phyloP scores from a whole-genome alignment of 179 eudicot species.

The Drosera spatulata region DNA sequence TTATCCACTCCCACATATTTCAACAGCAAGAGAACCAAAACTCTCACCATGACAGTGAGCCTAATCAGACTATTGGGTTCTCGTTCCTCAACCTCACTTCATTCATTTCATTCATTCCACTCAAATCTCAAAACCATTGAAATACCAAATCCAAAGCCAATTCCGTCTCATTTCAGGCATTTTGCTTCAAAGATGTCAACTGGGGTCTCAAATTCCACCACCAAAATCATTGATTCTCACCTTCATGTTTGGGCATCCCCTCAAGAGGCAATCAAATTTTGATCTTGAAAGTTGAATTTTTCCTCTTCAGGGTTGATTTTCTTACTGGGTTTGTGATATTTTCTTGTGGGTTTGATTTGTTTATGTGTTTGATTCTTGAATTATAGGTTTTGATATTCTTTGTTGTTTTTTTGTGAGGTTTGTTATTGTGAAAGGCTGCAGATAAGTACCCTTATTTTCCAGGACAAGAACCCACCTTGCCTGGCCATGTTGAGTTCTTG shows the following conservation, averaged over 20 bases:
- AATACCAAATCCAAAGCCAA: not conserved
- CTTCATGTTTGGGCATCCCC: constrained; percentile 96
- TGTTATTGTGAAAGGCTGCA: constrained; percentile 36
- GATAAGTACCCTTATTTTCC: constrained; percentile 73
- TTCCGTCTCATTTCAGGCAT: not conserved
- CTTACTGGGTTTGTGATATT: not conserved
- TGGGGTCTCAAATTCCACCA: not conserved
- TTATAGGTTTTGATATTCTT: not conserved
- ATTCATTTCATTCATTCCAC: too few species aligned
- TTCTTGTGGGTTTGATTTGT: not conserved
- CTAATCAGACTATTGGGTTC: too few species aligned
- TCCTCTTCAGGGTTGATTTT: not conserved
- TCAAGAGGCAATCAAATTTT: constrained; percentile 28
- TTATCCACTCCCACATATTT: too few species aligned
- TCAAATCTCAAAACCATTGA: too few species aligned
- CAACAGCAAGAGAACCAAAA: too few species aligned
- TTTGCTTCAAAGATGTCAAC: constrained; percentile 5
- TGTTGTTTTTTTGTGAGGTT: not conserved
- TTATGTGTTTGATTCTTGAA: not conserved
- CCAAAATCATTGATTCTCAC: constrained; percentile 79
- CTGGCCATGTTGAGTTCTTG: constrained; percentile 65
- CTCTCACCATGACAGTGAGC: too few species aligned
- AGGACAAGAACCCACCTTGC: constrained; percentile 75
- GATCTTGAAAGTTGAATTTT: not conserved
- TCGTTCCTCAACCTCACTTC: too few species aligned